Evolutionary conservation across 257 asterid genomes (phyloP).

Genomic region (Capsicum rhomboideum): DNA sequence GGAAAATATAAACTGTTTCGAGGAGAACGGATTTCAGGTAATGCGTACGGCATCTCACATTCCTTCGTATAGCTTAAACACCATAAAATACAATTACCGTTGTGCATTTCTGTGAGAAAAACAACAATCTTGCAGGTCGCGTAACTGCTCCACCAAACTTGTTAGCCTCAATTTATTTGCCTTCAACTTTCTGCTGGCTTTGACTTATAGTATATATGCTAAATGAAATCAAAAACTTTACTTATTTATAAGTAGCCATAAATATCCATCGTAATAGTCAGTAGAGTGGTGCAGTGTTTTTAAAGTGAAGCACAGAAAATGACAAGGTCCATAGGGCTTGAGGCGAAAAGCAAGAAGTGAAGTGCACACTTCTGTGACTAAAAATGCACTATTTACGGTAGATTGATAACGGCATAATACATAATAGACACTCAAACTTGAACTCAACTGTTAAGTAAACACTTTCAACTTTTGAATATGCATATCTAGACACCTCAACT

Average conservation of each 20-base stretch:
- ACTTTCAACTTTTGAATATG: too few relatives aligned
- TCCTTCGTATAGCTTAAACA: not conserved
- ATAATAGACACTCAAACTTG: too few relatives aligned
- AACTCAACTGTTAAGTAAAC: too few relatives aligned
- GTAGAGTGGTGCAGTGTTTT: not conserved
- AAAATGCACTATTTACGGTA: not conserved
- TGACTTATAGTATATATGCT: not conserved
- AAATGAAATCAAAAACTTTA: not conserved
- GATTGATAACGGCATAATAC: not conserved
- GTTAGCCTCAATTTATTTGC: not conserved
- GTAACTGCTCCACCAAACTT: not conserved
- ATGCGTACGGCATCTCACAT: not conserved
- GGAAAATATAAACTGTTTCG: constrained; percentile 58
- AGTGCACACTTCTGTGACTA: not conserved
- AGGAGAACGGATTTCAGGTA: constrained; percentile 91
- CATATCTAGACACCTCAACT: too few relatives aligned
- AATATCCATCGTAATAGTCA: not conserved
- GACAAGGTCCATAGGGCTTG: not conserved
- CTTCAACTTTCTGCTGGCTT: not conserved
- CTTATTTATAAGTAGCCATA: not conserved
- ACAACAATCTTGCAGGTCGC: not conserved
- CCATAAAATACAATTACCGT: not conserved
- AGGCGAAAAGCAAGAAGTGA: too few relatives aligned
- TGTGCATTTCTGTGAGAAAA: not conserved
- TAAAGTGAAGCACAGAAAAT: not conserved